Evolutionary conservation across 129 eudicot species (phyloP).

Genomic region (Calendula officinalis): DNA sequence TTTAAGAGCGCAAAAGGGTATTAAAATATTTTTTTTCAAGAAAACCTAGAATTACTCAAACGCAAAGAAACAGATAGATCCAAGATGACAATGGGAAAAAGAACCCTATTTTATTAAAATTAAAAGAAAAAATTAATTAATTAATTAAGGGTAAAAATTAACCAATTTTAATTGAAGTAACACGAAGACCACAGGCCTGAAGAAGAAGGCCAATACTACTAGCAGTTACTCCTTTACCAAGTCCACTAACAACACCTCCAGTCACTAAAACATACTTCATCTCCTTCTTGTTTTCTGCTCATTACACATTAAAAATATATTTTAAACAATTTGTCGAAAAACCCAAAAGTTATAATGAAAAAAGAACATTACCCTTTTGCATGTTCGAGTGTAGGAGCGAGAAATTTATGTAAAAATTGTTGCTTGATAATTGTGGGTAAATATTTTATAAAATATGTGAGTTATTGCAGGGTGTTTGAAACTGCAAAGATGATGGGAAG

Average conservation of each 20-base stretch:
- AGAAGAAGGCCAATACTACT: conserved; percentile 92
- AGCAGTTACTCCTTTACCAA: conserved; percentile 94
- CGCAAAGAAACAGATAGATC: conserved; percentile 14
- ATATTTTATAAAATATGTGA: conserved; percentile 12
- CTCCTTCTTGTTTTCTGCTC: conserved; percentile 24
- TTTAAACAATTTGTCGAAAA: neutral
- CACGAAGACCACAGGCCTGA: conserved; percentile 79
- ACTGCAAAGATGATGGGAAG: neutral
- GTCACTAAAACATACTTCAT: conserved; percentile 86
- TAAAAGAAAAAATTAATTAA: neutral
- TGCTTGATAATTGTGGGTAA: conserved; percentile 10
- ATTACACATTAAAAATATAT: conserved; percentile 6
- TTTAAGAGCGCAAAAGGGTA: neutral
- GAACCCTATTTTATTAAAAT: neutral
- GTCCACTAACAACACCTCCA: conserved; percentile 88
- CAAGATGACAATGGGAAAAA: conserved; percentile 3
- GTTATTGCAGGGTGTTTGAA: conserved; percentile 8
- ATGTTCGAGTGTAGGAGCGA: conserved; percentile 3
- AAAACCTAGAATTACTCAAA: conserved; percentile 1
- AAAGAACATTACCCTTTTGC: conserved; percentile 32
- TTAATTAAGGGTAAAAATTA: neutral
- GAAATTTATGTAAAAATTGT: neutral
- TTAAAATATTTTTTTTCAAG: neutral
- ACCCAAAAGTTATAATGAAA: conserved; percentile 3
- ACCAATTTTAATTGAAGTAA: conserved; percentile 87